These are phyloP conservation scores for Colletotrichum truncatum DNA, from an alignment of 2,329 filamentous ascomycete species.

Conservation along the genomic window DNA sequence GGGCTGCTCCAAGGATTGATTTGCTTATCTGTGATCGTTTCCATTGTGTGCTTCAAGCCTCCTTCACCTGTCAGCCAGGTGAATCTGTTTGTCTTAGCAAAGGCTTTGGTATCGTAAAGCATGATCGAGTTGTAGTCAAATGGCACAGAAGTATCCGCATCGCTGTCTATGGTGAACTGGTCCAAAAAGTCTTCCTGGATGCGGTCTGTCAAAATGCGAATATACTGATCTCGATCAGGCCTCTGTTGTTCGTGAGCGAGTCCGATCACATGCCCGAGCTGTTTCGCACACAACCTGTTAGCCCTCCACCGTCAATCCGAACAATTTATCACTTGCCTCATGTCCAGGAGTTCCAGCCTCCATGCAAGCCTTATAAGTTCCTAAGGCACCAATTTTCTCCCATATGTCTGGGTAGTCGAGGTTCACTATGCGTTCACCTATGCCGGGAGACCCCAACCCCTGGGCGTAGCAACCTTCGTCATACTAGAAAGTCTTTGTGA, in stretches of 20 bases:
- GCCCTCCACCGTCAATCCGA: neutral
- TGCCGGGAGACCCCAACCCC: neutral
- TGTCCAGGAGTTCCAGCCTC: neutral
- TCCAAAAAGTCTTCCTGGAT: neutral
- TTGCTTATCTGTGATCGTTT: neutral
- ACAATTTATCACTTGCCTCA: neutral
- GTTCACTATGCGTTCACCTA: neutral
- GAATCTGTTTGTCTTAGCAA: neutral
- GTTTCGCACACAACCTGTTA: neutral
- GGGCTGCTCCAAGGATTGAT: neutral
- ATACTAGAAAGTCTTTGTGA: neutral
- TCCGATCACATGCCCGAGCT: constrained; percentile 12
- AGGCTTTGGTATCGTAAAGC: neutral
- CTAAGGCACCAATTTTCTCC: accelerated
- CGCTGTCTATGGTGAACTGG: neutral
- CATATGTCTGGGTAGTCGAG: neutral
- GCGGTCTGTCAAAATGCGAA: neutral
- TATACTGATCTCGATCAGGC: neutral
- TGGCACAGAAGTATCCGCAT: neutral
- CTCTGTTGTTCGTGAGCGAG: constrained; percentile 11
- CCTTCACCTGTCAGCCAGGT: neutral
- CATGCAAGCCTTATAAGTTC: neutral
- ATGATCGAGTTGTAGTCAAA: constrained; percentile 25
- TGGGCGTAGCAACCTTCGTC: neutral
- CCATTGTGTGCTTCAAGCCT: neutral